Evolutionary conservation across 352 stramenopile species (phyloP).

Genomic region (Phytophthora ramorum): DNA sequence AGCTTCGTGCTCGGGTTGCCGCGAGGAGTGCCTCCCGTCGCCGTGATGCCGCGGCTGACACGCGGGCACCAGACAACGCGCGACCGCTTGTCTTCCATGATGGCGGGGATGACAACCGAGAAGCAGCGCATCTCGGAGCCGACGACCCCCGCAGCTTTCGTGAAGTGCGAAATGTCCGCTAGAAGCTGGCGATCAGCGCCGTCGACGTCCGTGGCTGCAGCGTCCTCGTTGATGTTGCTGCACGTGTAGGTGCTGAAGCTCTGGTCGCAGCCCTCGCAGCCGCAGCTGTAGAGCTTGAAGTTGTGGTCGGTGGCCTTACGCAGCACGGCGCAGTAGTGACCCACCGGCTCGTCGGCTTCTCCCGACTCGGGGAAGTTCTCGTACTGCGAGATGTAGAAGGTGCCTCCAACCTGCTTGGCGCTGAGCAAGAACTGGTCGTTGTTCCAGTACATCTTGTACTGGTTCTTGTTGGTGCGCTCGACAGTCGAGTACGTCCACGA

Average conservation of each 20-base stretch:
- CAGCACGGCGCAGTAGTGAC: slow-evolving; percentile 83
- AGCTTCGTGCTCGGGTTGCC: slow-evolving; percentile 55
- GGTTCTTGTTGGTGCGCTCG: slow-evolving; percentile 83
- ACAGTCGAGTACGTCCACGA: slow-evolving; percentile 85
- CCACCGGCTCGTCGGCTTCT: slow-evolving; percentile 50
- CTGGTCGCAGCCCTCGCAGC: slow-evolving; percentile 88
- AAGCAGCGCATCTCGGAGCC: slow-evolving; percentile 88
- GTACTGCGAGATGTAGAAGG: slow-evolving; percentile 92
- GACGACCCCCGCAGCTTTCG: slow-evolving; percentile 75
- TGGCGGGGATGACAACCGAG: slow-evolving; percentile 75
- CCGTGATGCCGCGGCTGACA: slow-evolving; percentile 68
- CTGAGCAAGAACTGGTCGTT: slow-evolving; percentile 87
- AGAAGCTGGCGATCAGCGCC: slow-evolving; percentile 84
- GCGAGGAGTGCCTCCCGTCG: slow-evolving; percentile 67
- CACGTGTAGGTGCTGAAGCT: slow-evolving; percentile 87
- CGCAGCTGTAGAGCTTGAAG: slow-evolving; percentile 90
- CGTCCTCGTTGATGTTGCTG: slow-evolving; percentile 72
- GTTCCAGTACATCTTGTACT: slow-evolving; percentile 91
- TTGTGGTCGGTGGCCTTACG: slow-evolving; percentile 79
- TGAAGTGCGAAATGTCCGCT: slow-evolving; percentile 87
- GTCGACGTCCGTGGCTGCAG: slow-evolving; percentile 20
- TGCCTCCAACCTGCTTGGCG: slow-evolving; percentile 82
- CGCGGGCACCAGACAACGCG: slow-evolving; percentile 87
- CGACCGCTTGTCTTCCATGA: slow-evolving; percentile 83
- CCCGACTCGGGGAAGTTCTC: slow-evolving; percentile 81